Base-by-base conservation (phyloP, 495 filamentous ascomycete species). In the Neurospora sp. region DNA sequence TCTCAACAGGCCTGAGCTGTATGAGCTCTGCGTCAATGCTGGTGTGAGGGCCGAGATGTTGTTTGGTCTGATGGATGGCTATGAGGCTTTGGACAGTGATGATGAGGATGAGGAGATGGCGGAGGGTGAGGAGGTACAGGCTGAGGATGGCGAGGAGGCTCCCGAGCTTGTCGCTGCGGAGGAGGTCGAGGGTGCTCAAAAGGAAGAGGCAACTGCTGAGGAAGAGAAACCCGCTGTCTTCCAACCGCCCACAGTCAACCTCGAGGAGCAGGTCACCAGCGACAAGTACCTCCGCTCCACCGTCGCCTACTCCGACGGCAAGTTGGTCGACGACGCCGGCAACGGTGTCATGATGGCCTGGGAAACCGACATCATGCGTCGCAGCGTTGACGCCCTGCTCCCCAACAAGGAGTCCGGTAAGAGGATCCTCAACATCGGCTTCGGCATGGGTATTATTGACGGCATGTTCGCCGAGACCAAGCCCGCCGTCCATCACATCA, bases 271-370 rank as follows among this genome's bases (percentile, higher is more conserved):
- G 37, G 87, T 90, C 40, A 88, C 86, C 41, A 93, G 90, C 77
- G 84, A 88, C 44, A 87, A 88, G 27, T 99, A 97, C 80, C 89
- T 99, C 3, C 83, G 88, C n/a, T 93, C 92, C 0, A 84, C 85
- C 11, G 88, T 98, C 5, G 93, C 88, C 14, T 97, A 96, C 84
- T 85, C 87, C 37, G 90, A 91, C 73, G 83, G 82, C 27, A 90
- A 92, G 39, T 87, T 99, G 10, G 87, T 98, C 1, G 96, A 99
- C 76, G 85, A 85, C 4, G 89, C 91, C 70, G 86, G 87, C 7
- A 99, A 99, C 79, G 93, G 94, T 38, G 93, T 99, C 1, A 99
- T 99, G 96, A 87, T 99, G 96, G 86, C 91, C 38, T 99, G 96
- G 96, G 96, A 99, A 82, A 91, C 91, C 0, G 88, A 90, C 41